Evolutionary conservation across 2,329 filamentous ascomycete species (phyloP), one percentile per base, ranked within the genome.

Genomic region (Aspergillus sp.): DNA sequence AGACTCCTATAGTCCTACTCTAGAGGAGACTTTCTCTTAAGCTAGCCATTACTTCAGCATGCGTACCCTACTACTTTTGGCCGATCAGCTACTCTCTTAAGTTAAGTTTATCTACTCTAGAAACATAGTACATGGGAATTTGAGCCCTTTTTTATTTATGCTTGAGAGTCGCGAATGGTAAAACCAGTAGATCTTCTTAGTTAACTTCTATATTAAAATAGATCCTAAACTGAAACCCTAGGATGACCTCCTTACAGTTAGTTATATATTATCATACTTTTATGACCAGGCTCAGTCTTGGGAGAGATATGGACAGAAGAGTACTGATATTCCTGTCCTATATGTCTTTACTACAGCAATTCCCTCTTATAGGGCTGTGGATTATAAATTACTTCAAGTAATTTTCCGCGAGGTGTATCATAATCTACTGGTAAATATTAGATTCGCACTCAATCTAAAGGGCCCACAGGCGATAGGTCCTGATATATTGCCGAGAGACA

Each of bases 51-150:
- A 59, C 33, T 59, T 63, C 21, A 47, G 54, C 23, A 56, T 61
- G 39, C 44, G 37, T 19, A 44, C 39, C 11, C 41, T 63, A 2
- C 45, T 63, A 21, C 41, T 50, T 41, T 45, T 63, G 55, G 56
- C 56, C 15, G 40, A 52, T 15, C 55, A 61, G 37, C 19, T 63
- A 5, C 47, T 63, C 6, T 59, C 51, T 43, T 52, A 55, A 7
- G 31, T 63, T 12, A 54, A 61, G 41, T 63, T 57, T 46, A 51
- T 63, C n/a, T 52, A 63, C 31, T 61, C 56, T 12, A 27, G 47
- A 23, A 55, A 59, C 19, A 54, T 61, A 27, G 15, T 49, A 19
- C 54, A 63, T 37, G 54, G 58, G 19, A 57, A 55, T 12, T 44
- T 62, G 15, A 45, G 21, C 33, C 58, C 58, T 8, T 59, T 24